These are phyloP conservation scores for Rhizophora apiculata DNA, from an alignment of 345 rosid genomes.

Conservation along the genomic window DNA sequence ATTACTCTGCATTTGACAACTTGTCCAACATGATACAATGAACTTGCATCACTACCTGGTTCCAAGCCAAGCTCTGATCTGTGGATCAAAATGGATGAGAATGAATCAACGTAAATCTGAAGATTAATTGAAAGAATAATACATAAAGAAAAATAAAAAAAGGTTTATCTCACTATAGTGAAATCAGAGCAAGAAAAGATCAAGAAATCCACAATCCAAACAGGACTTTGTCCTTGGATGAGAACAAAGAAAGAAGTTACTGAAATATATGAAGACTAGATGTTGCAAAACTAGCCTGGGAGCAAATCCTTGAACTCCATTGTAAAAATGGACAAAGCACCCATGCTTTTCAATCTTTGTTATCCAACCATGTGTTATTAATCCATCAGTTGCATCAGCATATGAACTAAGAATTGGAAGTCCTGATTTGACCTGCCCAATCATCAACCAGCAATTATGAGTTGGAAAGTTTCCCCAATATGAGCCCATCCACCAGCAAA, in stretches of 20 bases:
- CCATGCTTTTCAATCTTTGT: constrained; percentile 92
- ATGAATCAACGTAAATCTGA: neutral
- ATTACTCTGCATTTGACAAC: constrained; percentile 91
- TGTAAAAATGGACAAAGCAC: constrained; percentile 90
- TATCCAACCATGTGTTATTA: constrained; percentile 94
- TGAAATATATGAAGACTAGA: constrained; percentile 3
- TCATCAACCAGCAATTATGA: constrained; percentile 2
- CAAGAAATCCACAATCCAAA: too few relatives aligned
- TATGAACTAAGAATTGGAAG: constrained; percentile 78
- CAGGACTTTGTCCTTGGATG: neutral
- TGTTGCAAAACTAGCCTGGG: constrained; percentile 52
- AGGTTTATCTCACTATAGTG: too few relatives aligned
- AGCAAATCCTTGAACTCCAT: constrained; percentile 96
- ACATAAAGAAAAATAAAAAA: too few relatives aligned
- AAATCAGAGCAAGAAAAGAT: too few relatives aligned
- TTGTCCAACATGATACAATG: constrained; percentile 82
- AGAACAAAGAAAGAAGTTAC: neutral
- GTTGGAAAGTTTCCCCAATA: neutral
- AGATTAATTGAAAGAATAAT: too few relatives aligned
- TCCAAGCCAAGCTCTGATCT: constrained; percentile 91
- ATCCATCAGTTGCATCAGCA: constrained; percentile 76
- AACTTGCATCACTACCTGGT: constrained; percentile 62
- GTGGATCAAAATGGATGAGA: constrained; percentile 10
- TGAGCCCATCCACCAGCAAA: neutral
- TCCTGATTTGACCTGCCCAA: constrained; percentile 85